Conservation (phyloP, 306 rosid species). For the Heteromeles arbutifolia region DNA sequence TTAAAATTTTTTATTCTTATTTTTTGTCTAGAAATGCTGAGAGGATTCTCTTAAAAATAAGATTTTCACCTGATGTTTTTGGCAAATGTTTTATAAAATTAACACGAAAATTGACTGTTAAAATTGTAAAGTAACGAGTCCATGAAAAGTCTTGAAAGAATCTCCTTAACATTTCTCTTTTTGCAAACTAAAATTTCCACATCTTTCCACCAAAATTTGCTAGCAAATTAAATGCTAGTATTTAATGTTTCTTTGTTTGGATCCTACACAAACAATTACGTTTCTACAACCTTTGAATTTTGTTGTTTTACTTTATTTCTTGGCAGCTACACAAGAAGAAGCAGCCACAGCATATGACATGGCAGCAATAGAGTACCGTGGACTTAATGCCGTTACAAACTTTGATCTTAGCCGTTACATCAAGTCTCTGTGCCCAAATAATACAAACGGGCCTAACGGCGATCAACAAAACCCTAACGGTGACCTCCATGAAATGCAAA, state of each 20-base stretch:
- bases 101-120: too few species aligned
- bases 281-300: neutral
- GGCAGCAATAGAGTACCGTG: slow-evolving; percentile 87
- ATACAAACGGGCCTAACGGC: slow-evolving; percentile 11
- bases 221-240: slow-evolving; percentile 14
- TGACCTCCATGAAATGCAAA: neutral
- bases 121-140: too few species aligned
- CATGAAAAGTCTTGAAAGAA: too few species aligned
- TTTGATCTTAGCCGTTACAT: slow-evolving; percentile 79
- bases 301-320: neutral
- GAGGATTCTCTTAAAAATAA: too few species aligned
- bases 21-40: neutral
- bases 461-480: slow-evolving; percentile 15
- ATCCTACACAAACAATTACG: neutral
- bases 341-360: slow-evolving; percentile 87
- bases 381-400: slow-evolving; percentile 89
- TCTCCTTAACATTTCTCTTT: too few species aligned
- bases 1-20: slow-evolving; percentile 16
- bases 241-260: neutral
- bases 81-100: too few species aligned
- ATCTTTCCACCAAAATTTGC: slow-evolving; percentile 26
- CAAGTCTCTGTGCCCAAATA: slow-evolving; percentile 40
- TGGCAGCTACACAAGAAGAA: slow-evolving; percentile 90
- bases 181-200: neutral
- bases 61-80: too few species aligned